Conservation (phyloP, 345 rosid genomes). For the Gossypium bickii region DNA sequence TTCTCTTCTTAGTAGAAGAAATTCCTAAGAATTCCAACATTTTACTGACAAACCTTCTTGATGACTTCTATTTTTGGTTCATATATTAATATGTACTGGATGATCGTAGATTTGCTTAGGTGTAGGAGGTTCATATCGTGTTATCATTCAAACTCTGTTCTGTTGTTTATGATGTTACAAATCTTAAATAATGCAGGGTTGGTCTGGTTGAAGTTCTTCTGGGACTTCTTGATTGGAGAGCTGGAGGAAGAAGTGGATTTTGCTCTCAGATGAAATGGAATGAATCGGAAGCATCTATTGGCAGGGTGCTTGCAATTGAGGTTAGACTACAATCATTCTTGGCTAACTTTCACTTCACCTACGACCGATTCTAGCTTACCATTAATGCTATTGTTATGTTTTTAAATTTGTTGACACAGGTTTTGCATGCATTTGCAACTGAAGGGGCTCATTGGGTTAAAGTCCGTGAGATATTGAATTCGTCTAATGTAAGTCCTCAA, state of each 20-base stretch:
- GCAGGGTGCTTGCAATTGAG: conserved; percentile 98
- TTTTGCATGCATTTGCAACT: conserved; percentile 91
- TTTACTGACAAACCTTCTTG: background rate
- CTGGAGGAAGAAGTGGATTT: conserved; percentile 85
- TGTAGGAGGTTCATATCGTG: background rate
- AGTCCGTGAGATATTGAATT: conserved; percentile 75
- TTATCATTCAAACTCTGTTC: background rate
- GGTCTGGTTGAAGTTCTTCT: conserved; percentile 95
- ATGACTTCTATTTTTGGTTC: background rate
- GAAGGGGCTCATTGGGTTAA: conserved; percentile 93
- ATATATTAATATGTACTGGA: background rate
- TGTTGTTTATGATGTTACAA: conserved; percentile 12
- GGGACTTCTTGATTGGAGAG: conserved; percentile 97
- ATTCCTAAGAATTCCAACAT: background rate
- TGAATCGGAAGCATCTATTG: conserved; percentile 96
- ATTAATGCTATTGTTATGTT: background rate
- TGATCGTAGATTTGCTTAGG: background rate
- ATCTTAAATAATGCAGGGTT: conserved; percentile 47
- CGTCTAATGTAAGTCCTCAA: conserved; percentile 77
- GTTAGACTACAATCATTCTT: conserved; percentile 33
- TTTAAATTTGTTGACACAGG: conserved; percentile 37
- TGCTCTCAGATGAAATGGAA: conserved; percentile 97
- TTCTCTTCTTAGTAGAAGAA: background rate
- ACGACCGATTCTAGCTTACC: background rate
- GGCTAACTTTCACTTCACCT: conserved; percentile 1